Conservation (phyloP, 2,329 filamentous ascomycete species). For the Fusarium bulbicola region DNA sequence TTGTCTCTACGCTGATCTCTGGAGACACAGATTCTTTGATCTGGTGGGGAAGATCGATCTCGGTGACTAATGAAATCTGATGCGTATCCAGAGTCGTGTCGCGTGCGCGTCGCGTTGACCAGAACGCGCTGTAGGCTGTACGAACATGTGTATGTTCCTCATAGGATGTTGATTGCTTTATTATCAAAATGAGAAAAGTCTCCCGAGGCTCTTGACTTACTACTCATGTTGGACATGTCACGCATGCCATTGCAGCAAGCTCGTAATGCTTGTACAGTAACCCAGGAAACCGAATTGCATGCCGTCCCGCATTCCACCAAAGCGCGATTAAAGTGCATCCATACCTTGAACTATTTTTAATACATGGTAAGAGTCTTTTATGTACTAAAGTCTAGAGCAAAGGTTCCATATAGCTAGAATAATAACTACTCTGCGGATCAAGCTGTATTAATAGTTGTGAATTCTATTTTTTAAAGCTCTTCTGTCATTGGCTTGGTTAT, state of each 20-base stretch:
- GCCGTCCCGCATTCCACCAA: not conserved
- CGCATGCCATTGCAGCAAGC: no score
- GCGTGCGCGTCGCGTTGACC: not conserved
- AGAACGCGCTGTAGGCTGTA: not conserved
- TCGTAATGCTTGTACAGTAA: not conserved
- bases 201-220: not conserved
- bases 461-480: not conserved
- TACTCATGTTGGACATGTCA: not conserved
- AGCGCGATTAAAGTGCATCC: not conserved
- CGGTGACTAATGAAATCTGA: not conserved
- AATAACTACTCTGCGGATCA: rapidly evolving
- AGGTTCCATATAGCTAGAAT: rapidly evolving
- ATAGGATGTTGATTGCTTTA: no score
- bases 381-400: rapidly evolving
- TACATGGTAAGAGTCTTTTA: rapidly evolving
- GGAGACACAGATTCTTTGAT: not conserved
- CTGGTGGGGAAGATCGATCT: slow-evolving; percentile 2
- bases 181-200: no score
- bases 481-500: not conserved
- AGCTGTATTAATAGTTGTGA: rapidly evolving
- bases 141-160: no score
- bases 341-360: no score
- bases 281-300: not conserved
- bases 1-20: not conserved
- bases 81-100: not conserved